These are phyloP conservation scores for Leccinellum albellum DNA, from an alignment of 768 basidiomycete species.

Conservation along the genomic window DNA sequence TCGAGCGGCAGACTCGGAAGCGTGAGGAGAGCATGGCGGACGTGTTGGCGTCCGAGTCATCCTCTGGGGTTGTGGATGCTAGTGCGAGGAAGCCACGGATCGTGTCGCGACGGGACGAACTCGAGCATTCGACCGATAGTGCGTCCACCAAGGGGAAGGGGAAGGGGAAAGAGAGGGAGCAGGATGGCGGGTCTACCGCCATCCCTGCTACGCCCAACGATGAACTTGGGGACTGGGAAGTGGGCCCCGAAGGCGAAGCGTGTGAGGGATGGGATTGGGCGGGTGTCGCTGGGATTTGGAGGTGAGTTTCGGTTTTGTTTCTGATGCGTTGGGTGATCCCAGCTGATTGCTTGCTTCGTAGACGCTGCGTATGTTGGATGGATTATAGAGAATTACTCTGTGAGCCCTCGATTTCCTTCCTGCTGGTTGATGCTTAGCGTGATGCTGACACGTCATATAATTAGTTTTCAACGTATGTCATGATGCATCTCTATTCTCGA, in stretches of 20 bases:
- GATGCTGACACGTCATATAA: not conserved
- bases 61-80: not conserved
- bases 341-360: slow-evolving; percentile 15
- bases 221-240: slow-evolving; percentile 20
- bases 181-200: not conserved
- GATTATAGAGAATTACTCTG: slow-evolving; percentile 53
- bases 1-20: slow-evolving; percentile 3
- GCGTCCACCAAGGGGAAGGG: slow-evolving; percentile 26
- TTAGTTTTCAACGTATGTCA: slow-evolving; percentile 25
- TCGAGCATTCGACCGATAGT: slow-evolving; percentile 13
- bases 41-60: not conserved
- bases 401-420: slow-evolving; percentile 24
- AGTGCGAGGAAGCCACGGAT: slow-evolving; percentile 13
- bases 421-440: not conserved
- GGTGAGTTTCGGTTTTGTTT: too few relatives aligned
- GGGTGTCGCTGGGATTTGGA: slow-evolving; percentile 51
- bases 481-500: not conserved
- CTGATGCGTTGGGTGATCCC: too few relatives aligned
- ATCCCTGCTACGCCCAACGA: not conserved
- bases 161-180: slow-evolving; percentile 1
- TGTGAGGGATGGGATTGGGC: slow-evolving; percentile 59
- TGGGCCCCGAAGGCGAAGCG: slow-evolving; percentile 17
- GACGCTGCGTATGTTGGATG: slow-evolving; percentile 57
- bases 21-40: not conserved
- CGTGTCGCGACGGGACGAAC: slow-evolving; percentile 5